Conservation (phyloP, 2,329 filamentous ascomycete genomes). For the Didymella keratinophila region DNA sequence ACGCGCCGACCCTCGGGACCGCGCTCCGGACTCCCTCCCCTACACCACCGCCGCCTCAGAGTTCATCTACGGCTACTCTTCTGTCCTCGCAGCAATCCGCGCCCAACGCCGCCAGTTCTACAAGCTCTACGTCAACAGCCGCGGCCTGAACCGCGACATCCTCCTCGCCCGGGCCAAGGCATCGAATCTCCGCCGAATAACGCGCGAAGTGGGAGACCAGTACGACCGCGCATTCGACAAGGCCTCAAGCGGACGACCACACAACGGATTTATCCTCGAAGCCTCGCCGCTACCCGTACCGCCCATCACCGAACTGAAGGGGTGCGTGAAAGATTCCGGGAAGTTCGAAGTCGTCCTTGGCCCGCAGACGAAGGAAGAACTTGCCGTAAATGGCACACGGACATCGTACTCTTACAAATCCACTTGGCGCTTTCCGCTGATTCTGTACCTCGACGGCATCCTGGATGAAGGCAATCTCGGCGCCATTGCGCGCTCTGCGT, state of each 20-base stretch:
- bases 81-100: constrained; percentile 80
- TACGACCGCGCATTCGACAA: constrained; percentile 79
- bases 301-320: constrained; percentile 68
- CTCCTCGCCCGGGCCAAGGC: constrained; percentile 32
- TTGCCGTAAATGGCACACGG: constrained; percentile 72
- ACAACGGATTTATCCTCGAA: constrained; percentile 91
- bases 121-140: constrained; percentile 73
- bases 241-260: constrained; percentile 81
- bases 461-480: constrained; percentile 90
- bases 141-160: constrained; percentile 30
- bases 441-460: constrained; percentile 78
- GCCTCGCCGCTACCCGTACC: constrained; percentile 80
- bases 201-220: constrained; percentile 64
- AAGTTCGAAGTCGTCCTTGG: constrained; percentile 55
- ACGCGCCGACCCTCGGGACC: constrained; percentile 7
- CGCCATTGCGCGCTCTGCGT: constrained; percentile 84
- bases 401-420: constrained; percentile 58
- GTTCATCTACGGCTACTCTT: constrained; percentile 85
- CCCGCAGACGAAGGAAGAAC: constrained; percentile 77
- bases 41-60: constrained; percentile 88
- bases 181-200: constrained; percentile 31
- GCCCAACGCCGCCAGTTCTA: constrained; percentile 77
- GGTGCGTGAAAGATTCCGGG: constrained; percentile 53
- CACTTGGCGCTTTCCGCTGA: constrained; percentile 68
- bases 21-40: constrained; percentile 58